Conservation (phyloP, 1,284 basidiomycete genomes). For the Ustilago tritici region DNA sequence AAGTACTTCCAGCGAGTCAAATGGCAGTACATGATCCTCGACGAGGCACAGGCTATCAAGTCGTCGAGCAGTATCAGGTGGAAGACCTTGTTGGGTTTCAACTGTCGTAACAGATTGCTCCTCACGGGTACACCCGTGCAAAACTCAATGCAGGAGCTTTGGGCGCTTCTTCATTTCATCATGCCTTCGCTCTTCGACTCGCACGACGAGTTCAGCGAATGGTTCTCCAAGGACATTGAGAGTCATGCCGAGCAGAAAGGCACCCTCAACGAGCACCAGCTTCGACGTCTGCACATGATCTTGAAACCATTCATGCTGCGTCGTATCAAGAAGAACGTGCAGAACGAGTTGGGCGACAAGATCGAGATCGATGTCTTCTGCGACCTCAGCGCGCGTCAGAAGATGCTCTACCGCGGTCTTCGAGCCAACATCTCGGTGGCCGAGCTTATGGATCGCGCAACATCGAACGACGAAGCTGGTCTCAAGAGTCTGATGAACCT, state of each 20-base stretch:
- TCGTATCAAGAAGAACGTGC: slow-evolving; percentile 96
- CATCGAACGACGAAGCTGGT: slow-evolving; percentile 86
- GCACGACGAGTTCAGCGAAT: slow-evolving; percentile 99
- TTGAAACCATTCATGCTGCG: slow-evolving; percentile 99
- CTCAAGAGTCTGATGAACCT: slow-evolving; percentile 97
- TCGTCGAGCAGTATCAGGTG: slow-evolving; percentile 95
- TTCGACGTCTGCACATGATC: slow-evolving; percentile 97
- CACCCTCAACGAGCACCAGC: slow-evolving; percentile 93
- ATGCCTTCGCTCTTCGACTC: slow-evolving; percentile 99
- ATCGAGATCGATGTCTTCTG: slow-evolving; percentile 97
- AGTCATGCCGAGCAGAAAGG: slow-evolving; percentile 82
- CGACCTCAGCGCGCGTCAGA: slow-evolving; percentile 92
- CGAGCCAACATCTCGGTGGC: slow-evolving; percentile 93
- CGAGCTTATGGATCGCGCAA: slow-evolving; percentile 92
- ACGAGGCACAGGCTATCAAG: slow-evolving; percentile 99
- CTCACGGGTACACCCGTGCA: slow-evolving; percentile 98
- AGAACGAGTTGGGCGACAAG: slow-evolving; percentile 99
- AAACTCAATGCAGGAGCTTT: slow-evolving; percentile 99
- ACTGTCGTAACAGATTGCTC: slow-evolving; percentile 93
- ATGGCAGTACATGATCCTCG: slow-evolving; percentile 99
- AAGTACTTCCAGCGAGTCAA: slow-evolving; percentile 98
- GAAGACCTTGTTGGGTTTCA: slow-evolving; percentile 96
- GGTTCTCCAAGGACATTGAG: slow-evolving; percentile 99
- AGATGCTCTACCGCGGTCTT: slow-evolving; percentile 89
- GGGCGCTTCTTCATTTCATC: slow-evolving; percentile 99